Percentiles rank a stretch among this genome's conserved stretches.
These are phyloP conservation scores for Xerocomellus chrysenteron DNA, from an alignment of 768 basidiomycete genomes.

Conservation along the genomic window DNA sequence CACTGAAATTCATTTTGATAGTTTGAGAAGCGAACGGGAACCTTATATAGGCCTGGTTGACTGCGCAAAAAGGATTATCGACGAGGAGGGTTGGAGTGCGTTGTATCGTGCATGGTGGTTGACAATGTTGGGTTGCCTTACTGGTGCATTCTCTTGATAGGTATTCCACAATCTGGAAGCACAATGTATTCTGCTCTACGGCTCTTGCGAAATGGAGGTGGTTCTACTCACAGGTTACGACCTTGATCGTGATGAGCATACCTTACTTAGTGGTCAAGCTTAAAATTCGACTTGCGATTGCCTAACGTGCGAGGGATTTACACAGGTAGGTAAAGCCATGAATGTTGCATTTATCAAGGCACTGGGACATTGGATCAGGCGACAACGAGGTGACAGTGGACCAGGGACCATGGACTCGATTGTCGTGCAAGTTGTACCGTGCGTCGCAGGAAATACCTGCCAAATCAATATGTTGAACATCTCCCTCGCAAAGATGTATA, in stretches of 20 bases:
- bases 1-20: slow-evolving; percentile 27
- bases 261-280: too few species aligned
- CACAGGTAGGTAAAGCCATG: too few species aligned
- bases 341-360: too few species aligned
- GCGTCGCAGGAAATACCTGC: too few species aligned
- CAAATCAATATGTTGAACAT: too few species aligned
- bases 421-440: too few species aligned
- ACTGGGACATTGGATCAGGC: too few species aligned
- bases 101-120: slow-evolving; percentile 88
- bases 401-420: too few species aligned
- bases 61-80: slow-evolving; percentile 71
- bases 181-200: neutral
- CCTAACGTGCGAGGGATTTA: too few species aligned
- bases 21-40: slow-evolving; percentile 73
- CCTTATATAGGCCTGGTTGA: slow-evolving; percentile 76
- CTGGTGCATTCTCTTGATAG: slow-evolving; percentile 44
- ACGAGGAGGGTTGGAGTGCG: slow-evolving; percentile 74
- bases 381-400: too few species aligned
- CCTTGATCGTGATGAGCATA: neutral
- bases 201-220: neutral
- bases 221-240: neutral
- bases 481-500: too few species aligned
- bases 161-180: neutral
- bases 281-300: too few species aligned
- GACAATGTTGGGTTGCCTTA: slow-evolving; percentile 61